phyloP scores from a whole-genome alignment of 352 stramenopile species.

The Pythium guiyangense region DNA sequence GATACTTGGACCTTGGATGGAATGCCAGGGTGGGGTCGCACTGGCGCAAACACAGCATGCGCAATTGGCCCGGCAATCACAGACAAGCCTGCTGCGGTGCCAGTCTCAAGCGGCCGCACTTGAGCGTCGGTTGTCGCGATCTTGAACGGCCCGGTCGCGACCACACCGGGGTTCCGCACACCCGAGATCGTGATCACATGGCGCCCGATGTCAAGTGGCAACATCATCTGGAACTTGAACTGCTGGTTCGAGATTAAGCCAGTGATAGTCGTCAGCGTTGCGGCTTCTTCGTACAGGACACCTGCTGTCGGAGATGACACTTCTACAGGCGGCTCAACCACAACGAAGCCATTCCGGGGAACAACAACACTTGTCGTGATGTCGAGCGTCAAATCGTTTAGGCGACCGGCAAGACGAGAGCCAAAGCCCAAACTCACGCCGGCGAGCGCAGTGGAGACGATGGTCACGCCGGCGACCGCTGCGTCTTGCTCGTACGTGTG shows the following conservation, averaged over 20 bases:
- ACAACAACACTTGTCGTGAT: constrained; percentile 17
- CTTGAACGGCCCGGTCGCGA: constrained; percentile 25
- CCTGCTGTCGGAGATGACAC: constrained; percentile 1
- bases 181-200: constrained; percentile 5
- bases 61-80: constrained; percentile 30
- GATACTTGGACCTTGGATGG: constrained; percentile 32
- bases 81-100: constrained; percentile 17
- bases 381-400: constrained; percentile 8
- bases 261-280: neutral
- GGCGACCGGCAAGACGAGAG: constrained; percentile 21
- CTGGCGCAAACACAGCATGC: constrained; percentile 23
- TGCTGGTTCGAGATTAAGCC: neutral
- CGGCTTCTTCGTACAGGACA: constrained; percentile 14
- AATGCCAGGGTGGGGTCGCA: constrained; percentile 41
- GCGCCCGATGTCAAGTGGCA: neutral
- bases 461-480: too few relatives aligned
- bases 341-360: constrained; percentile 20
- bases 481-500: constrained; percentile 18
- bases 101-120: constrained; percentile 30
- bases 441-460: constrained; percentile 13
- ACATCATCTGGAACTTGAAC: neutral
- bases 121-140: constrained; percentile 32
- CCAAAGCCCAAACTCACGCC: neutral
- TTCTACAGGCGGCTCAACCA: constrained; percentile 17
- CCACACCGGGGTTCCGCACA: constrained; percentile 1